Conservation (phyloP, 805 yeast species). For the Ogataea sp. region DNA sequence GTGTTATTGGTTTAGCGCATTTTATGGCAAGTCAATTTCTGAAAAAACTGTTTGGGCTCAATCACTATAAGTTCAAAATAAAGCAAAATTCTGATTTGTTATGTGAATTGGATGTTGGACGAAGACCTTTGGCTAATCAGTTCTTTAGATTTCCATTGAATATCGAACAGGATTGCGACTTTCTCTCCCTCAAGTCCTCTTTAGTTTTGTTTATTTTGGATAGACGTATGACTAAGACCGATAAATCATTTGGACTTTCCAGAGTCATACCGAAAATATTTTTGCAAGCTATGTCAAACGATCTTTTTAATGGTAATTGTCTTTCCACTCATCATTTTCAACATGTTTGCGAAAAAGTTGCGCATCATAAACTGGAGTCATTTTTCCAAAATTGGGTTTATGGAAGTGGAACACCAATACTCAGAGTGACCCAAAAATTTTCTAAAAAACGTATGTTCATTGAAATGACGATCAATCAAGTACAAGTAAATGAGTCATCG, state of each 20-base stretch:
- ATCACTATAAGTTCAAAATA: slow-evolving; percentile 69
- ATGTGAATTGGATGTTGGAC: slow-evolving; percentile 68
- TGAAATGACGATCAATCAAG: slow-evolving; percentile 91
- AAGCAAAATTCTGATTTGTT: slow-evolving; percentile 58
- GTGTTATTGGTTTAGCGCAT: slow-evolving; percentile 75
- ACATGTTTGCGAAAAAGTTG: slow-evolving; percentile 90
- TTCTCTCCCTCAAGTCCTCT: slow-evolving; percentile 76
- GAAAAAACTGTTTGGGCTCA: slow-evolving; percentile 67
- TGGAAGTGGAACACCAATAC: slow-evolving; percentile 83
- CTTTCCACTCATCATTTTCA: slow-evolving; percentile 81
- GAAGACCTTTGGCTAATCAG: slow-evolving; percentile 74
- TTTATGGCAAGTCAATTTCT: slow-evolving; percentile 75
- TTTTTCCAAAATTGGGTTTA: slow-evolving; percentile 93
- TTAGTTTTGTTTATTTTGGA: slow-evolving; percentile 78
- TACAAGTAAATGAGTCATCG: slow-evolving; percentile 49
- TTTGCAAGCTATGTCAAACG: slow-evolving; percentile 93
- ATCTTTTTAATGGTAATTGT: slow-evolving; percentile 64
- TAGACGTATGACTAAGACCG: slow-evolving; percentile 91
- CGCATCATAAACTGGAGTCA: slow-evolving; percentile 69
- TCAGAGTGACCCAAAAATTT: slow-evolving; percentile 83
- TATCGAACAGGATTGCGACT: slow-evolving; percentile 49
- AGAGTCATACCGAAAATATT: slow-evolving; percentile 88
- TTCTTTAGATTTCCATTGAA: slow-evolving; percentile 55
- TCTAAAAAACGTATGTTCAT: slow-evolving; percentile 90
- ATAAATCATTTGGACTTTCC: slow-evolving; percentile 84